Conservation (phyloP, 768 basidiomycete genomes). For the Mycena albidolilacea region DNA sequence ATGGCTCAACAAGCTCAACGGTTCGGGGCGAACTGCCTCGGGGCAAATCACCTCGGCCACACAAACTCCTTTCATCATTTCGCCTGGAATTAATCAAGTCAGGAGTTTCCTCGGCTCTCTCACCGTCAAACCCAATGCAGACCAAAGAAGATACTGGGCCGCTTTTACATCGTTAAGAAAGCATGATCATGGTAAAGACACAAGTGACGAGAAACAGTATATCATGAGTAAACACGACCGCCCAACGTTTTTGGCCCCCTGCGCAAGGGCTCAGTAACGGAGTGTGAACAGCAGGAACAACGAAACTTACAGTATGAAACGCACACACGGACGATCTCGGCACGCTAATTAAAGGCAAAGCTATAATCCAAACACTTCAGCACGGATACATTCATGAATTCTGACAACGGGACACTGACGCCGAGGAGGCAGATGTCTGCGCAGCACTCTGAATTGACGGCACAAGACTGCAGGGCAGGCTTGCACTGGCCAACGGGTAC, state of each 20-base stretch:
- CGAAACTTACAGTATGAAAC: conserved; percentile 19
- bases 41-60: conserved; percentile 17
- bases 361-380: conserved; percentile 19
- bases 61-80: conserved; percentile 15
- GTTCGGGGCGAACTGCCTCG: neutral
- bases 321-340: conserved; percentile 16
- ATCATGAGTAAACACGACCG: conserved; percentile 13
- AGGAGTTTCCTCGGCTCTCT: conserved; percentile 17
- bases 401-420: conserved; percentile 16
- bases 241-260: conserved; percentile 17
- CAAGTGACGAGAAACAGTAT: conserved; percentile 14
- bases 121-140: conserved; percentile 17
- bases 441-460: conserved; percentile 15
- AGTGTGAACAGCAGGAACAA: conserved; percentile 20
- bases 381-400: conserved; percentile 20
- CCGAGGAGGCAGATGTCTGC: conserved; percentile 14
- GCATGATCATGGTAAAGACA: conserved; percentile 6
- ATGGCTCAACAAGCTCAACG: neutral
- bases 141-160: conserved; percentile 17
- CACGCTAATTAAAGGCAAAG: conserved; percentile 15
- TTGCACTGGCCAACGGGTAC: conserved; percentile 1
- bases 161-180: conserved; percentile 11
- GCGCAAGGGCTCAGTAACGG: conserved; percentile 14
- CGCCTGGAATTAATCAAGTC: conserved; percentile 20
- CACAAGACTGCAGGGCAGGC: conserved; percentile 4